A percentile compares a stretch with the other conserved stretches of the same genome.
These are phyloP conservation scores for Tubosaeta sp. DNA, from an alignment of 768 basidiomycete genomes.

Conservation along the genomic window DNA sequence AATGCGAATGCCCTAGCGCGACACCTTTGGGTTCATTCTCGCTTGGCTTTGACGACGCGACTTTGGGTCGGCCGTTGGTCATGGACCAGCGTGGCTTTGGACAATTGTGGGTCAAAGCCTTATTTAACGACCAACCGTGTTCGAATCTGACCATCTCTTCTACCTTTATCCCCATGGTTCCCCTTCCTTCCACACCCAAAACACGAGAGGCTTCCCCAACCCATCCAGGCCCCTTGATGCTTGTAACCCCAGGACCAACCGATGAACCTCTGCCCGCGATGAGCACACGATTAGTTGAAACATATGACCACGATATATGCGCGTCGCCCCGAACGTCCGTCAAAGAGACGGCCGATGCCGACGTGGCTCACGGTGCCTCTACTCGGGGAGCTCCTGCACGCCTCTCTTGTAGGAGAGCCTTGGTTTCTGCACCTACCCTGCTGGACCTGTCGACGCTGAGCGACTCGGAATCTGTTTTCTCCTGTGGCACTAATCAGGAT, in stretches of 20 bases:
- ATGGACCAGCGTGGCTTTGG: neutral
- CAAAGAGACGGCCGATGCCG: neutral
- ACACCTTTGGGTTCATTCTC: conserved; percentile 23
- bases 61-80: neutral
- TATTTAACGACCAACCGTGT: neutral
- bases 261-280: neutral
- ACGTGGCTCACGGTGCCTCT: neutral
- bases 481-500: neutral
- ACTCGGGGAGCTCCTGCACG: neutral
- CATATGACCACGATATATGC: conserved; percentile 10
- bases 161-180: neutral
- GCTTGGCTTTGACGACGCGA: neutral
- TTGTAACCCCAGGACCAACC: neutral
- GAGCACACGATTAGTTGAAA: neutral
- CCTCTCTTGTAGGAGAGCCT: neutral
- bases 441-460: neutral
- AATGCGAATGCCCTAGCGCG: conserved; percentile 4
- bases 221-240: neutral
- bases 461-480: neutral
- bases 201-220: neutral
- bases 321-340: neutral
- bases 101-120: neutral
- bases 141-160: neutral
- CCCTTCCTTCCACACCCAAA: neutral
- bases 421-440: neutral